Base-by-base conservation (phyloP, 2,329 filamentous ascomycete genomes). In the Akanthomyces uredinophilus region DNA sequence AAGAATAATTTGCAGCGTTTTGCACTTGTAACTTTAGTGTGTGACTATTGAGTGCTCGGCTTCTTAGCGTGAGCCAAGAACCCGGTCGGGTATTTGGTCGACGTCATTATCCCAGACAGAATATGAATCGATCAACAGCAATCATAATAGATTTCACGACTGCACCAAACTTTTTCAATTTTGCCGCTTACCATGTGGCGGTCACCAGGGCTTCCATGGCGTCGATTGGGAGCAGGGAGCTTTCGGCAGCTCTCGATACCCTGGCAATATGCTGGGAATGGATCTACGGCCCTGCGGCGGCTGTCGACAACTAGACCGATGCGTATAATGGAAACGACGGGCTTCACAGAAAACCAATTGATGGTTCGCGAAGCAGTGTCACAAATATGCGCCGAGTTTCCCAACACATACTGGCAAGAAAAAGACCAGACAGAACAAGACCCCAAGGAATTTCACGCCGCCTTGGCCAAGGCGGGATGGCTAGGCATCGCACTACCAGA, bases 401-500 rank as follows among this genome's bases (percentile, higher is more conserved):
- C 89, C 18, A 87, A 91, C 67, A 82, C 85, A 13, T 94, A 93
- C 74, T 94, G 90, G 90, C 87, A 86, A 67, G 83, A 89, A 59
- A 87, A 80, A 65, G 91, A 95, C 70, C 83, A 90, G 65, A 81
- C 80, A 5, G 87, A 87, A 65, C 79, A 84, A 63, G 89, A 94
- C 71, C 91, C 91, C 0, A 82, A 84, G 56, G 89, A 92, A 41
- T 87, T 96, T 46, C 90, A 95, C 71, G 83, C 87, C 0, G 88
- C 88, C 0, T 74, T 95, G 10, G 88, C 91, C 8, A 83, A 84
- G 61, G 88, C 87, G 65, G 90, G 91, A 7, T 95, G 90, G 89
- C 82, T 95, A 46, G 91, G 91, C 3, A 92, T 94, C 66, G 90
- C 90, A 0, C 76, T 95, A 4, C 90, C 90, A 0, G 89, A 92